A percentile compares a stretch with the other conserved stretches of the same genome.
phyloP scores from a whole-genome alignment of 2,329 filamentous ascomycete genomes.

The Talaromyces sp. region DNA sequence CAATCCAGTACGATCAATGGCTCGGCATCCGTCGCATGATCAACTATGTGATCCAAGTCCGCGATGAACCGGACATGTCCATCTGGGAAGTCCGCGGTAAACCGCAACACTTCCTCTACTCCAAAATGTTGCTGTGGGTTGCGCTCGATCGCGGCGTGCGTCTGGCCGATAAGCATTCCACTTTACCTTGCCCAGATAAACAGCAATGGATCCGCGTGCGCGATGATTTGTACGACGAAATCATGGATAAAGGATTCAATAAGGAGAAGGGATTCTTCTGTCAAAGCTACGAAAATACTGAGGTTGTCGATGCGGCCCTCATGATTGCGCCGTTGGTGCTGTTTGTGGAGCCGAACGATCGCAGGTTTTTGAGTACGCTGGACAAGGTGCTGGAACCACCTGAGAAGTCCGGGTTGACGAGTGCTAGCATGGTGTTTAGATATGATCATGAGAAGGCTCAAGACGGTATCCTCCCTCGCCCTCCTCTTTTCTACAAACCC shows the following conservation, averaged over 20 bases:
- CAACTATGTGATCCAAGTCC: conserved; percentile 69
- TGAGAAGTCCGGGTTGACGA: conserved; percentile 73
- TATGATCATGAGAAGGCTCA: conserved; percentile 69
- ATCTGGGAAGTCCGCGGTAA: conserved; percentile 79
- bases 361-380: conserved; percentile 69
- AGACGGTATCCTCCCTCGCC: conserved; percentile 55
- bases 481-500: conserved; percentile 7
- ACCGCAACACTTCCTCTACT: conserved; percentile 76
- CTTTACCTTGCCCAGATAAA: conserved; percentile 71
- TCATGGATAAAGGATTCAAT: conserved; percentile 79
- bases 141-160: conserved; percentile 73
- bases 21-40: conserved; percentile 65
- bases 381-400: conserved; percentile 69
- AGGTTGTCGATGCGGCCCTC: conserved; percentile 70
- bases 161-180: conserved; percentile 67
- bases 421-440: conserved; percentile 71
- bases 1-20: conserved; percentile 75
- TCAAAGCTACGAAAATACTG: conserved; percentile 72
- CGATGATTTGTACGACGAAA: conserved; percentile 69
- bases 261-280: conserved; percentile 66
- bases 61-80: conserved; percentile 71
- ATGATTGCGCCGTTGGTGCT: conserved; percentile 76
- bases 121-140: conserved; percentile 82
- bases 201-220: conserved; percentile 64
- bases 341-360: conserved; percentile 75